Evolutionary conservation across 257 asterid genomes (phyloP).

Genomic region (Fraxinus quadrangulata): DNA sequence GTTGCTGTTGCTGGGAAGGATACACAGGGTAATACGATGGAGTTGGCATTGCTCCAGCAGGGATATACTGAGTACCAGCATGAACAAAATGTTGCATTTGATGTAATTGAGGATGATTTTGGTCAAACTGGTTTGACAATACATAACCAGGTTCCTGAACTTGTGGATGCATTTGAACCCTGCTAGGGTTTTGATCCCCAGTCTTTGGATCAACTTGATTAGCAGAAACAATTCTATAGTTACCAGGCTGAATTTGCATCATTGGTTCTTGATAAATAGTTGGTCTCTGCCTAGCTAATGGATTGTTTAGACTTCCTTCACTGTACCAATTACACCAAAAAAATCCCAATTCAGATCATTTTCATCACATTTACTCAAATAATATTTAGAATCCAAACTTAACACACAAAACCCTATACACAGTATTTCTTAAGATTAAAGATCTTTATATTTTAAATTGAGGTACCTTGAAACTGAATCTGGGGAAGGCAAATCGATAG

Average conservation of each 20-base stretch:
- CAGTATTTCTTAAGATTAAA: background rate
- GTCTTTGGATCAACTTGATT: conserved; percentile 53
- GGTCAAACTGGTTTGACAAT: conserved; percentile 59
- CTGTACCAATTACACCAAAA: conserved; percentile 40
- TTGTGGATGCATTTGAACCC: conserved; percentile 64
- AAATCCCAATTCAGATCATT: conserved; percentile 31
- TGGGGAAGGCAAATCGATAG: conserved; percentile 76
- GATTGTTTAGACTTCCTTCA: conserved; percentile 76
- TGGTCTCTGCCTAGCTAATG: conserved; percentile 72
- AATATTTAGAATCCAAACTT: background rate
- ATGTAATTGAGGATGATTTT: conserved; percentile 62
- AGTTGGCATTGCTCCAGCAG: conserved; percentile 62
- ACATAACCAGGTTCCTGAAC: conserved; percentile 62
- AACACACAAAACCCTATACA: background rate
- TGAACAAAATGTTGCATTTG: conserved; percentile 76
- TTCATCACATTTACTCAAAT: conserved; percentile 6
- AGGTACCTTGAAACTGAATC: conserved; percentile 89
- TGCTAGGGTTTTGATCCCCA: conserved; percentile 45
- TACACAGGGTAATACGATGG: conserved; percentile 61
- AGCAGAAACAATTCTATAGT: conserved; percentile 32
- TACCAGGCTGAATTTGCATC: conserved; percentile 54
- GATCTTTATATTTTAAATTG: background rate
- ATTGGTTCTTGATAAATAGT: conserved; percentile 63
- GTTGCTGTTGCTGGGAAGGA: conserved; percentile 61
- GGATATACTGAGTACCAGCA: conserved; percentile 66